Evolutionary conservation across 345 rosid genomes (phyloP).

Genomic region (Euphorbia lathyris): DNA sequence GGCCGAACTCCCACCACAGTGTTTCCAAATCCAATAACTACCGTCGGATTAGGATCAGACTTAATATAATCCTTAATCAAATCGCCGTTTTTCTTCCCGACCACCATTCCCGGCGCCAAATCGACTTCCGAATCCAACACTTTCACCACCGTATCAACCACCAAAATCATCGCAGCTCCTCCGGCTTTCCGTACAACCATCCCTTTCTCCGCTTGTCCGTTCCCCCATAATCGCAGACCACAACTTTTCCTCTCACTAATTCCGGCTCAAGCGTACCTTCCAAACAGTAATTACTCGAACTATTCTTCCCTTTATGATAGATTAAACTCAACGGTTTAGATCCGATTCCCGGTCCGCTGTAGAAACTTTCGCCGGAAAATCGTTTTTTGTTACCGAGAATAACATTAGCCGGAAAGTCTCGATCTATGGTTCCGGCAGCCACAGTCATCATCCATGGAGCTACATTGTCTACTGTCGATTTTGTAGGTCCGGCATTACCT

Average conservation of each 20-base stretch:
- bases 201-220: conserved; percentile 77
- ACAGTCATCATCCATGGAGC: conserved; percentile 96
- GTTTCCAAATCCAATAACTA: conserved; percentile 55
- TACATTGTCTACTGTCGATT: conserved; percentile 53
- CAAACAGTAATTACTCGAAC: conserved; percentile 51
- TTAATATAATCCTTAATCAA: conserved; percentile 44
- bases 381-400: conserved; percentile 43
- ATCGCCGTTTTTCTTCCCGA: conserved; percentile 60
- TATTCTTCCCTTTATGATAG: conserved; percentile 37
- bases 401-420: conserved; percentile 70
- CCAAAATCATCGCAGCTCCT: conserved; percentile 77
- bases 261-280: conserved; percentile 66
- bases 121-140: conserved; percentile 68
- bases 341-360: conserved; percentile 63
- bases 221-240: conserved; percentile 64
- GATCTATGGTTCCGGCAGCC: conserved; percentile 78
- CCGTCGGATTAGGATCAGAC: conserved; percentile 46
- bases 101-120: conserved; percentile 61
- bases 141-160: conserved; percentile 38
- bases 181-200: conserved; percentile 67
- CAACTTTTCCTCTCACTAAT: conserved; percentile 61
- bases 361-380: conserved; percentile 58
- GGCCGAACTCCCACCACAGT: conserved; percentile 56
- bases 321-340: conserved; percentile 43
- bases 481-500: conserved; percentile 72